Conservation (phyloP, 164 flowering plant genomes). For the Brasenia schreberi region DNA sequence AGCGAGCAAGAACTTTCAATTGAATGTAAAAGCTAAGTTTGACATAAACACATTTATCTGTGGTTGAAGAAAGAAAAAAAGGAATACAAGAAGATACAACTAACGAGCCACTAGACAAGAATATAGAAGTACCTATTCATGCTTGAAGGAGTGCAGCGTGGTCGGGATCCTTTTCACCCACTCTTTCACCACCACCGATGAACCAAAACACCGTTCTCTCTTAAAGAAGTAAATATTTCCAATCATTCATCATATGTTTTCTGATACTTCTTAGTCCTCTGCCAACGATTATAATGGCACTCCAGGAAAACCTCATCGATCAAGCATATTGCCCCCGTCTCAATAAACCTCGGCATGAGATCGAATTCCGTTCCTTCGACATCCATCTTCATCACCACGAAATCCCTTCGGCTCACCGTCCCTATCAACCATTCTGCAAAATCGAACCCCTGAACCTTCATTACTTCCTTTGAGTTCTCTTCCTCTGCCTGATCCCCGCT, state of each 20-base stretch:
- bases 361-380: constrained; percentile 97
- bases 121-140: neutral
- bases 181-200: constrained; percentile 90
- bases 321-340: constrained; percentile 90
- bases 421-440: constrained; percentile 90
- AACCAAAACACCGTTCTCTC: constrained; percentile 81
- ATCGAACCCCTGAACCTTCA: constrained; percentile 78
- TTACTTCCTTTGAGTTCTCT: constrained; percentile 26
- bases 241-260: constrained; percentile 82
- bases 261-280: constrained; percentile 61
- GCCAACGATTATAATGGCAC: constrained; percentile 98
- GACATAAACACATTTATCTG: neutral
- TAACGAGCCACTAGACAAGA: too few relatives aligned
- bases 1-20: neutral
- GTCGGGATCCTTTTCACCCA: neutral
- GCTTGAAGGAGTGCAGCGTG: neutral
- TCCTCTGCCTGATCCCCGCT: constrained; percentile 7
- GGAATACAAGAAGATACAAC: neutral
- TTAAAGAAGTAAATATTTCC: constrained; percentile 67
- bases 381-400: constrained; percentile 99
- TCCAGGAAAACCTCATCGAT: constrained; percentile 93
- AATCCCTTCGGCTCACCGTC: constrained; percentile 63
- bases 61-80: neutral
- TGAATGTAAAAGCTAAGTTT: neutral
- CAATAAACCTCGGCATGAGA: constrained; percentile 74